These are phyloP conservation scores for Populus hybrid DNA, from an alignment of 441 rosid species.

Conservation along the genomic window DNA sequence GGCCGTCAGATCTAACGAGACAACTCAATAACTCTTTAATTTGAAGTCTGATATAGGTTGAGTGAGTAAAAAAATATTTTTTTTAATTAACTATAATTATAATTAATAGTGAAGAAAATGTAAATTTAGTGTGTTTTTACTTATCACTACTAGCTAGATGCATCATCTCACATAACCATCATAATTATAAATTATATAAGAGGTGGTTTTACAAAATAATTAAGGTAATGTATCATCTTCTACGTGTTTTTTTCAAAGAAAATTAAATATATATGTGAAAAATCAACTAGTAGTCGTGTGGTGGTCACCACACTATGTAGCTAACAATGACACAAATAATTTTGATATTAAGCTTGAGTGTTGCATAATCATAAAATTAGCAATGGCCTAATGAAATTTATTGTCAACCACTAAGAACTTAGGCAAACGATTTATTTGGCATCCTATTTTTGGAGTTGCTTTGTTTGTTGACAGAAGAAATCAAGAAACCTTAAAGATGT, in stretches of 20 bases:
- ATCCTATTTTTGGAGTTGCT: too few relatives aligned
- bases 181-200: neutral
- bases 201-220: neutral
- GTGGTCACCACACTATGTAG: neutral
- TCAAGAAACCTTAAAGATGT: neutral
- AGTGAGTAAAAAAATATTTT: too few relatives aligned
- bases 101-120: too few relatives aligned
- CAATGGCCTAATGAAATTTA: neutral
- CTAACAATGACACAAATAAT: neutral
- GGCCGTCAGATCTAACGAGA: rapidly evolving
- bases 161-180: too few relatives aligned
- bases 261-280: too few relatives aligned
- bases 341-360: neutral
- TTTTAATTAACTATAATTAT: too few relatives aligned
- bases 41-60: too few relatives aligned
- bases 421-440: neutral
- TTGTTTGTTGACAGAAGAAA: neutral
- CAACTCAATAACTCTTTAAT: too few relatives aligned
- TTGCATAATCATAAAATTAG: neutral
- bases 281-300: neutral
- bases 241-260: too few relatives aligned
- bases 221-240: neutral
- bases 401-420: neutral
- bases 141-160: too few relatives aligned
- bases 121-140: too few relatives aligned